Evolutionary conservation across 257 asterid genomes (phyloP), one percentile per base, ranked within the genome.

Genomic region (Solanum okadae): DNA sequence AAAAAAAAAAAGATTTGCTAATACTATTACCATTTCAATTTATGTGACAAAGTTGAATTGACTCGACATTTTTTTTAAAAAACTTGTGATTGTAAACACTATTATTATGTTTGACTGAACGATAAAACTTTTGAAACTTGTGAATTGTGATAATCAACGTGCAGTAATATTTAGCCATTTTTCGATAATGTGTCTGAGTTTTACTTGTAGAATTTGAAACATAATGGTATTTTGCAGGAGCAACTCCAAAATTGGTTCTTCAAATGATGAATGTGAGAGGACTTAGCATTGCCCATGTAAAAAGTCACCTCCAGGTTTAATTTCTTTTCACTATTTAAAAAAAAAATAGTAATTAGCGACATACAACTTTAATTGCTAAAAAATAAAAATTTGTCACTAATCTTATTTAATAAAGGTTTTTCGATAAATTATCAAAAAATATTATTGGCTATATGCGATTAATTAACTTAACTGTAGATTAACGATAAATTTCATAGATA

Each of bases 221-320:
- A 61, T 61, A 61, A 2, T 23, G 29, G 27, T 14, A 18, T 11
- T 88, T 88, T 63, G 25, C 90, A 97, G 99, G 98, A 91, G 99
- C 99, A 13, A 97, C 99, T 63, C 99, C 99, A 1, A 96, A 96
- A 93, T 93, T 95, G 42, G 97, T 96, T 89, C 99, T 96, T 90
- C 98, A 96, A 87, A 71, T 93, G 93, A 96, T 96, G 99, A 94
- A 95, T 85, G 97, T 93, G 52, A 93, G 93, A 88, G 99, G 99
- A 9, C 95, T 96, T 23, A 93, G 94, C 94, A 96, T 97, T 86
- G 95, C 98, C 52, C 99, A 97, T 90, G 98, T 97, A 72, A 97
- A 97, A 91, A 97, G 99, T 90, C 99, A 97, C 89, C 91, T 97
- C 79, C 99, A 97, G 98, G 98, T 96, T 72, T 72, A 72, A 33